Evolutionary conservation across 495 filamentous ascomycete species (phyloP).

Genomic region (Massariosphaeria phaeospora): DNA sequence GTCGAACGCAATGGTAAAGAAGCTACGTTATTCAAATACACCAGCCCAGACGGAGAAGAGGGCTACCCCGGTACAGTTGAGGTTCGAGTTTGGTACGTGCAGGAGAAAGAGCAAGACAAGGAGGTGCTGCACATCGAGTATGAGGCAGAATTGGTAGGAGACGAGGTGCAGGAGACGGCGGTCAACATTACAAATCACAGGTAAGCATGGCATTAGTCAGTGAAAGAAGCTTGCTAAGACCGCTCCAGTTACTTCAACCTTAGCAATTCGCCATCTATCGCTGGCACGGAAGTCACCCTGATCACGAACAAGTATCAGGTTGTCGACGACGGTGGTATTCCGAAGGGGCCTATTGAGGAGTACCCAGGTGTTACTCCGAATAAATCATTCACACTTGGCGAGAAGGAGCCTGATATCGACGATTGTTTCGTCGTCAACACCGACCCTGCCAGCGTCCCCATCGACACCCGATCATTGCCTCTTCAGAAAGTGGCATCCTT

Average conservation of each 20-base stretch:
- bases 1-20: slow-evolving; percentile 65
- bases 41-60: slow-evolving; percentile 72
- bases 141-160: slow-evolving; percentile 74
- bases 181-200: slow-evolving; percentile 94
- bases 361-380: slow-evolving; percentile 60
- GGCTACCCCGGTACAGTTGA: slow-evolving; percentile 82
- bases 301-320: slow-evolving; percentile 68
- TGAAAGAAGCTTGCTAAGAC: not conserved
- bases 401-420: slow-evolving; percentile 69
- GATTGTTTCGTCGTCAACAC: slow-evolving; percentile 80
- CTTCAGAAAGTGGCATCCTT: slow-evolving; percentile 62
- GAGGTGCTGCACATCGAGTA: slow-evolving; percentile 78
- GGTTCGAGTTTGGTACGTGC: slow-evolving; percentile 70
- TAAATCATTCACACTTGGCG: slow-evolving; percentile 62
- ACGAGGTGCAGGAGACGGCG: slow-evolving; percentile 71
- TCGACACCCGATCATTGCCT: slow-evolving; percentile 69
- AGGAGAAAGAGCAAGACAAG: slow-evolving; percentile 62
- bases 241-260: slow-evolving; percentile 83
- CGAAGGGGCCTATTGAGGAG: slow-evolving; percentile 43
- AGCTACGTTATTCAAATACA: slow-evolving; percentile 68
- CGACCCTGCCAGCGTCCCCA: slow-evolving; percentile 55
- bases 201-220: slow-evolving; percentile 45
- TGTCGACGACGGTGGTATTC: slow-evolving; percentile 54
- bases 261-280: slow-evolving; percentile 58
- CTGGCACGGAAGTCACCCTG: slow-evolving; percentile 70